A percentile compares a stretch with the other conserved stretches of the same genome.
Evolutionary conservation across 306 rosid species (phyloP).

Genomic region (Sindora glabra): DNA sequence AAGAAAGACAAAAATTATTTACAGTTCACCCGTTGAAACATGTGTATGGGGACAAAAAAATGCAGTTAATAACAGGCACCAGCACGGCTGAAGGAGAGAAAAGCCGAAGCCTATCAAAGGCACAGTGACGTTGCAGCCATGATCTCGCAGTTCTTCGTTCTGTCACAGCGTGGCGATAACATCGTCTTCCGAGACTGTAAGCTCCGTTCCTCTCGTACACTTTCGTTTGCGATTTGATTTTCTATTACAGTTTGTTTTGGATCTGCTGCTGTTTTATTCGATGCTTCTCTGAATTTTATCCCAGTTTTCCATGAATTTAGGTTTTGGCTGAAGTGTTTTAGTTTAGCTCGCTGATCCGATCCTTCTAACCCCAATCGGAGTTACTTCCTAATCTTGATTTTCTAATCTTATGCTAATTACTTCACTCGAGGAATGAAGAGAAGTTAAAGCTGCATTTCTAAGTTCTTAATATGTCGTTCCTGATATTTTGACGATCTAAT

Average conservation of each 20-base stretch:
- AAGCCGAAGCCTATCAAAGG: neutral
- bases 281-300: neutral
- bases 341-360: conserved; percentile 2
- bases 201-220: neutral
- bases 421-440: too few species aligned
- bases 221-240: neutral
- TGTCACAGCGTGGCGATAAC: conserved; percentile 45
- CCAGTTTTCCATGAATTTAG: neutral
- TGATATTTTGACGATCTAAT: neutral
- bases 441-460: neutral
- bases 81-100: neutral
- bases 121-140: too few species aligned
- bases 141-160: conserved; percentile 46
- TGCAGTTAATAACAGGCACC: too few species aligned
- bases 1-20: too few species aligned
- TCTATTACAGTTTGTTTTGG: neutral
- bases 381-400: conserved; percentile 19
- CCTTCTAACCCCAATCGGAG: neutral
- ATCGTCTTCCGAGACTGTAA: conserved; percentile 46
- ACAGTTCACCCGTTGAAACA: too few species aligned
- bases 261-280: conserved; percentile 27
- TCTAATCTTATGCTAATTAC: neutral
- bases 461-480: neutral
- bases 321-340: too few species aligned
- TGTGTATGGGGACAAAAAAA: too few species aligned